A percentile compares a stretch with the other conserved stretches of the same genome.
phyloP scores from a whole-genome alignment of 805 yeast genomes.

The Limtongia smithiae region DNA sequence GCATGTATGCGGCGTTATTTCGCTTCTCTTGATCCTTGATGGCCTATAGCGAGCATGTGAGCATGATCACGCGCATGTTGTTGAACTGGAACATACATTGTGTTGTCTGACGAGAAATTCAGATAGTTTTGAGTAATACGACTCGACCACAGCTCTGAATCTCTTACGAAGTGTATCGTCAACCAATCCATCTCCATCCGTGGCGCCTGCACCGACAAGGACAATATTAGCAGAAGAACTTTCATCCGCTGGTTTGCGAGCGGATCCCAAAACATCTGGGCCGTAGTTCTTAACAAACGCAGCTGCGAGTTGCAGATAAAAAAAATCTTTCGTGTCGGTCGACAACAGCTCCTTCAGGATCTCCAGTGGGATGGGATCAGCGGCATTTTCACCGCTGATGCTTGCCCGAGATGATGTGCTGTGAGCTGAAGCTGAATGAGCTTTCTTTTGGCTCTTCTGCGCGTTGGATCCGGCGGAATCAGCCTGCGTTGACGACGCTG shows the following conservation, averaged over 20 bases:
- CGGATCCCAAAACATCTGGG: slow-evolving; percentile 51
- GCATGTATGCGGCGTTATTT: slow-evolving; percentile 55
- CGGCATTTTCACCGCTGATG: not conserved
- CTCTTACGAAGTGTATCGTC: slow-evolving; percentile 29
- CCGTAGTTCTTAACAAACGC: slow-evolving; percentile 57
- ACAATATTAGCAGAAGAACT: too few relatives aligned
- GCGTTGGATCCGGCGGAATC: slow-evolving; percentile 10
- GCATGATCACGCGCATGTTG: too few relatives aligned
- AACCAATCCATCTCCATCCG: slow-evolving; percentile 29
- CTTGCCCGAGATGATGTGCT: too few relatives aligned
- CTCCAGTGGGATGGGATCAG: slow-evolving; percentile 43
- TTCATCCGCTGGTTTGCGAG: slow-evolving; percentile 3
- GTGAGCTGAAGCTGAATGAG: not conserved
- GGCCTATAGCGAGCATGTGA: not conserved
- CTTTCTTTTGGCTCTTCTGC: slow-evolving; percentile 22
- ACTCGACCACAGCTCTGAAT: slow-evolving; percentile 26
- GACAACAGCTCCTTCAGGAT: slow-evolving; percentile 46
- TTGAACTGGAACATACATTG: slow-evolving; percentile 2
- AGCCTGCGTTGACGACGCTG: not conserved
- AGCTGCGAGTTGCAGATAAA: slow-evolving; percentile 29
- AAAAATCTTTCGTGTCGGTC: slow-evolving; percentile 23
- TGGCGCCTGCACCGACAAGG: slow-evolving; percentile 8
- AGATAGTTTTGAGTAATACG: slow-evolving; percentile 5
- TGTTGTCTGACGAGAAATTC: slow-evolving; percentile 6
- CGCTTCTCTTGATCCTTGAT: slow-evolving; percentile 40